Base-by-base conservation (phyloP, 1,284 basidiomycete genomes). In the Ustilago cynodontis region DNA sequence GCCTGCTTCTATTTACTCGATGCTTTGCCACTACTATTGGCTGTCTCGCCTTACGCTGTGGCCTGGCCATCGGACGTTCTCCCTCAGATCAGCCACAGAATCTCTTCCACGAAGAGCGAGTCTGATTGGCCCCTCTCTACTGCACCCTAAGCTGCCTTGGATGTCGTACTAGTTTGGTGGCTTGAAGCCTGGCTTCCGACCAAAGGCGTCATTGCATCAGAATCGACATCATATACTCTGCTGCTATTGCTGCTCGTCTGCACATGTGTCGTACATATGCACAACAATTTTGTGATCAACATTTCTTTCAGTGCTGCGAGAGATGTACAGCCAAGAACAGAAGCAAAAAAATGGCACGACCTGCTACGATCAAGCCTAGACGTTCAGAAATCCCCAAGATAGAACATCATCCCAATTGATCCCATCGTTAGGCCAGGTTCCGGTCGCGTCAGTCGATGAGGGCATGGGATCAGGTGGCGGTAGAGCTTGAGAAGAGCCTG, bases 331-430 rank as follows among this genome's bases (percentile, higher is more conserved):
- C n/a, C n/a, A n/a, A n/a, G n/a, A n/a, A n/a, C n/a, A n/a, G n/a
- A n/a, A n/a, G n/a, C n/a, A n/a, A n/a, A n/a, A n/a, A n/a, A n/a
- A n/a, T n/a, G n/a, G n/a, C n/a, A n/a, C n/a, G n/a, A n/a, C 37
- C 14, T n/a, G 37, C 37, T 10, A 39, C 7, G n/a, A 11, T 47
- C 45, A 47, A 22, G 45, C n/a, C n/a, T 20, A 26, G 20, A 26
- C 20, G 14, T 47, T 6, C 20, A 47, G 20, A 20, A 22, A 47
- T 7, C 45, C 14, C 45, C 45, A 47, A 20, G 45, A 47, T 20
- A 47, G n/a, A 10, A 47, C 45, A 22, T 47, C 45, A 47, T 47
- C 45, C 45, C 45, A 47, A 47, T 47, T 47, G 45, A 26, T 47
- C 3, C n/a, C 45, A 22, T 20, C 24, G 14, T n/a, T 47, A 3